phyloP scores from a whole-genome alignment of 2,329 filamentous ascomycete genomes.

The Tolypocladium inflatum region DNA sequence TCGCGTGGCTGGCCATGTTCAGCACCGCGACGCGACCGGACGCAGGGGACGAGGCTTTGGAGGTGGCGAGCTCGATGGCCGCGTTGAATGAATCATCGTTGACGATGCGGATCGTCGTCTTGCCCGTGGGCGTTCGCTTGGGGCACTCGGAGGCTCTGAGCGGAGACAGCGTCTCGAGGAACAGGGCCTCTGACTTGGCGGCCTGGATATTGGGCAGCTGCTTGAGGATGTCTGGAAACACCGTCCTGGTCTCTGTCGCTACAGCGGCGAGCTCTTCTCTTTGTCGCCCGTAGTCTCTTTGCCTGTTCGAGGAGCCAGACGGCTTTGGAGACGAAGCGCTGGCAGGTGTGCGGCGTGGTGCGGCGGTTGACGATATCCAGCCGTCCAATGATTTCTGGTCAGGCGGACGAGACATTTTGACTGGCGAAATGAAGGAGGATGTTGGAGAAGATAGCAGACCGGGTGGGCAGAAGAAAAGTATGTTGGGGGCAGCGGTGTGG shows the following conservation, averaged over 20 bases:
- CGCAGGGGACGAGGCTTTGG: slow-evolving; percentile 11
- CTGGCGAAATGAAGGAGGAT: background rate
- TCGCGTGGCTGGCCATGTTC: slow-evolving; percentile 53
- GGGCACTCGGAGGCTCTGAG: slow-evolving; percentile 35
- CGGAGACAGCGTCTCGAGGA: slow-evolving; percentile 23
- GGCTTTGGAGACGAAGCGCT: background rate
- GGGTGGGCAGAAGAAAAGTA: background rate
- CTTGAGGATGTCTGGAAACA: slow-evolving; percentile 36
- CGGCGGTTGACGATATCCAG: slow-evolving; percentile 13
- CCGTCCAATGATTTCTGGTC: slow-evolving; percentile 17
- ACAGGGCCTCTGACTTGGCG: slow-evolving; percentile 26
- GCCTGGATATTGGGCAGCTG: slow-evolving; percentile 30
- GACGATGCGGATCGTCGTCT: slow-evolving; percentile 34
- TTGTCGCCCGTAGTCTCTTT: slow-evolving; percentile 10
- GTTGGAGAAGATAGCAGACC: background rate
- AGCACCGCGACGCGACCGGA: slow-evolving; percentile 43
- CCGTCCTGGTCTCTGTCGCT: slow-evolving; percentile 35
- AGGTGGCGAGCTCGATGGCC: slow-evolving; percentile 31
- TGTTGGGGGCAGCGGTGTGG: background rate
- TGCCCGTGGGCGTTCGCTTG: slow-evolving; percentile 18
- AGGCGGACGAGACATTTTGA: slow-evolving; percentile 1
- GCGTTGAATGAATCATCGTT: slow-evolving; percentile 50
- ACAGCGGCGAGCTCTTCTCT: slow-evolving; percentile 24
- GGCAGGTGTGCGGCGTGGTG: background rate
- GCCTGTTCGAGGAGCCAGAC: background rate